Evolutionary conservation across 768 basidiomycete genomes (phyloP).

Genomic region (Pulveroboletus sp.): DNA sequence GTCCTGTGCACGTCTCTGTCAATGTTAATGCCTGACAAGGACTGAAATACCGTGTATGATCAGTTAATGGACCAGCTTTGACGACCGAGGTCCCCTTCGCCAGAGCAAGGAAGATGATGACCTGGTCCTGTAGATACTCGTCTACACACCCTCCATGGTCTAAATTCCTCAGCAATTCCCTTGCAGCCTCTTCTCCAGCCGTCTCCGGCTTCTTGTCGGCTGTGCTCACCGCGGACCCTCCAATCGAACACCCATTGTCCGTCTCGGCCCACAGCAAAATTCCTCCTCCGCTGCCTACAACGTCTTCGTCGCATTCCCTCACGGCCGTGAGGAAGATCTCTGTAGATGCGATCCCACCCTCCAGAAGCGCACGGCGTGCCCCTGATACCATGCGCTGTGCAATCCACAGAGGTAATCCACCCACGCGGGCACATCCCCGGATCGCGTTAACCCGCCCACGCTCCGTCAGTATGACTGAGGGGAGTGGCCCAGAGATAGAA

Average conservation of each 20-base stretch:
- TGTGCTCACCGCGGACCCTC: constrained; percentile 61
- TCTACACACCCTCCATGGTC: constrained; percentile 70
- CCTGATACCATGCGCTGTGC: constrained; percentile 55
- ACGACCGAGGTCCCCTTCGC: constrained; percentile 61
- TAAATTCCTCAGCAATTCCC: constrained; percentile 52
- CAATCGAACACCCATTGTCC: constrained; percentile 59
- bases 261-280: constrained; percentile 75
- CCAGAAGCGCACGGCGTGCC: constrained; percentile 41
- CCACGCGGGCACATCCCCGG: constrained; percentile 59
- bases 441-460: constrained; percentile 51
- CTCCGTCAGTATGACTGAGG: constrained; percentile 46
- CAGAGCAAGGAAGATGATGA: constrained; percentile 72
- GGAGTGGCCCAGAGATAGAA: constrained; percentile 36
- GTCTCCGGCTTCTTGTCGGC: constrained; percentile 41
- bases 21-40: background rate
- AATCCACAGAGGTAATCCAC: constrained; percentile 53
- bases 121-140: constrained; percentile 68
- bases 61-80: constrained; percentile 49
- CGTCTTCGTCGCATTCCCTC: constrained; percentile 41
- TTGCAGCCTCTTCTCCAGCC: constrained; percentile 60
- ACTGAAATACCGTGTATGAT: constrained; percentile 58
- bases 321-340: constrained; percentile 37
- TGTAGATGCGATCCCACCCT: constrained; percentile 27
- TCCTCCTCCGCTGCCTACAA: constrained; percentile 63
- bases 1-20: constrained; percentile 33